phyloP scores from a whole-genome alignment of 2,329 filamentous ascomycete species.

The Ophiocordyceps camponoti-floridani region DNA sequence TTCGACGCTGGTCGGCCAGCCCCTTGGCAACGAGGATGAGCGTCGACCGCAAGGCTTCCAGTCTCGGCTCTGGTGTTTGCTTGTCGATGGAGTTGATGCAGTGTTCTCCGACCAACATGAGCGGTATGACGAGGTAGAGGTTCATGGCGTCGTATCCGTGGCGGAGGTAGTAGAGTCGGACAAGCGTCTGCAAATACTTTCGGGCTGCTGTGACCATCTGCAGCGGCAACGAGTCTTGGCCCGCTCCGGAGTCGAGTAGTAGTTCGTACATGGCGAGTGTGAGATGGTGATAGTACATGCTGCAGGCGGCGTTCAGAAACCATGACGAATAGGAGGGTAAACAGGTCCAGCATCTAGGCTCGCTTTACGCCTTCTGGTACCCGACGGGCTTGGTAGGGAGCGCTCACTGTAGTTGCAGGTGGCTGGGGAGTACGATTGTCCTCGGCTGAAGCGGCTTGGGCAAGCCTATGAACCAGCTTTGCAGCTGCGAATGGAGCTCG shows the following conservation, averaged over 20 bases:
- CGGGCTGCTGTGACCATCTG: not conserved
- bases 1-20: slow-evolving; percentile 13
- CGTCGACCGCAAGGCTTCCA: slow-evolving; percentile 12
- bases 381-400: not conserved
- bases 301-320: not conserved
- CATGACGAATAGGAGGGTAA: not conserved
- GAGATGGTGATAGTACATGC: slow-evolving; percentile 4
- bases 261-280: not conserved
- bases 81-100: slow-evolving; percentile 10
- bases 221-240: not conserved
- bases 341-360: not conserved
- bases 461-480: slow-evolving; percentile 11
- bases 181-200: slow-evolving; percentile 8
- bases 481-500: slow-evolving; percentile 5
- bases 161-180: slow-evolving; percentile 13
- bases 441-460: slow-evolving; percentile 9
- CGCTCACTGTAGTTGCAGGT: slow-evolving; percentile 19
- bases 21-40: slow-evolving; percentile 17
- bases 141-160: slow-evolving; percentile 15
- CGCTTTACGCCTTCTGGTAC: not conserved
- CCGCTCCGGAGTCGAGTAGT: not conserved
- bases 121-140: slow-evolving; percentile 13
- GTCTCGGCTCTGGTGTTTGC: slow-evolving; percentile 1
- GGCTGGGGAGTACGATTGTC: slow-evolving; percentile 14
- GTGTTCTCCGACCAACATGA: slow-evolving; percentile 11